A percentile compares a stretch with the other conserved stretches of the same genome.
phyloP scores from a whole-genome alignment of 2,329 filamentous ascomycete genomes.

The Rasamsonia emersonii region DNA sequence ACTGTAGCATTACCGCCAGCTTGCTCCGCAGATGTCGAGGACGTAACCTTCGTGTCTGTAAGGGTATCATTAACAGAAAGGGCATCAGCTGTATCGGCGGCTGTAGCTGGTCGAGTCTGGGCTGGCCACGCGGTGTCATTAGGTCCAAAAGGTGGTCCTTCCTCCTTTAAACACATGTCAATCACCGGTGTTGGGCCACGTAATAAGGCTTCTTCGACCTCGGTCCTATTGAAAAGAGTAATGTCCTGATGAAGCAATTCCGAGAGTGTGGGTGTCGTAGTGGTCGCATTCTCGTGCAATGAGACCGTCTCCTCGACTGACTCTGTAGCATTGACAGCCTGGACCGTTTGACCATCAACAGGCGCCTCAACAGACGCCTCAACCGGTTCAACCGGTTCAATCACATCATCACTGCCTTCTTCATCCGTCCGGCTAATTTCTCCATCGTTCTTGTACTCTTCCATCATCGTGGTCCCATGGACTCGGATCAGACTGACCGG shows the following conservation, averaged over 20 bases:
- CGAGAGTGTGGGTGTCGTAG: neutral
- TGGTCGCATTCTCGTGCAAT: neutral
- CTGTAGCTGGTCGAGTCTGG: constrained; percentile 14
- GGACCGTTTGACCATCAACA: constrained; percentile 13
- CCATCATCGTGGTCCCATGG: constrained; percentile 88
- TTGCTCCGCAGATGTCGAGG: constrained; percentile 4
- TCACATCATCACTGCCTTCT: constrained; percentile 52
- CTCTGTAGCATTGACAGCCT: constrained; percentile 18
- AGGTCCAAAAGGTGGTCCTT: constrained; percentile 7
- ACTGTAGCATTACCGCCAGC: constrained; percentile 10
- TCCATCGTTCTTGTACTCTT: constrained; percentile 83
- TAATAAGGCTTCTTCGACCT: constrained; percentile 11
- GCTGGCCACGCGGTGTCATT: constrained; percentile 11
- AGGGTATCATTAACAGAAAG: neutral
- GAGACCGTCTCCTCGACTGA: constrained; percentile 6
- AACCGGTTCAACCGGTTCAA: constrained; percentile 13
- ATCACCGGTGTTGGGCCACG: neutral
- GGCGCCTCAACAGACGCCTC: constrained; percentile 20
- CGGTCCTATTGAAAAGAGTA: constrained; percentile 12
- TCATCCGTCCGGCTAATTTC: constrained; percentile 53
- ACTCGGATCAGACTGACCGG: constrained; percentile 83
- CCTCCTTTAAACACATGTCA: constrained; percentile 13
- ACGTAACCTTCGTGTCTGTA: constrained; percentile 1
- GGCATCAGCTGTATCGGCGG: constrained; percentile 2
- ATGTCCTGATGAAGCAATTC: constrained; percentile 4